Evolutionary conservation across 2,329 filamentous ascomycete genomes (phyloP).

Genomic region (Mycosphaerella sp.): DNA sequence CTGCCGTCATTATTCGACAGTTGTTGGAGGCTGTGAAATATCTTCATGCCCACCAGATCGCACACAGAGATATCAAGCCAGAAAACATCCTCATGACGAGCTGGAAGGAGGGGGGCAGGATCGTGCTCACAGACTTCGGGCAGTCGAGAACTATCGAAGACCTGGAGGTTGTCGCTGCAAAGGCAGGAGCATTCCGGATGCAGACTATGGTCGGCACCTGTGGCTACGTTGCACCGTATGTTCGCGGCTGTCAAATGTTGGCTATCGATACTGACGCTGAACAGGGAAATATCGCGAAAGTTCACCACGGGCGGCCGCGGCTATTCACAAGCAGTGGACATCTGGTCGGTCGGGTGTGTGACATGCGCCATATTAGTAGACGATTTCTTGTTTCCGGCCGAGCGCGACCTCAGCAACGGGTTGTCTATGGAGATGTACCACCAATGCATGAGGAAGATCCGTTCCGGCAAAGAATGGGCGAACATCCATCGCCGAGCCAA

Average conservation of each 20-base stretch:
- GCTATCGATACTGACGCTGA: conserved; percentile 4
- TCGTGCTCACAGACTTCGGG: conserved; percentile 58
- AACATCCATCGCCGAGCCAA: conserved; percentile 38
- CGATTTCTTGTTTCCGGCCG: conserved; percentile 41
- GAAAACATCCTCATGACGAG: conserved; percentile 58
- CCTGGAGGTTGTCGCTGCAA: conserved; percentile 22
- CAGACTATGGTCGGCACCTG: conserved; percentile 49
- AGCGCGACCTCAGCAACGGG: conserved; percentile 17
- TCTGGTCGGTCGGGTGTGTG: conserved; percentile 57
- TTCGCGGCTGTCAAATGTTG: conserved; percentile 18
- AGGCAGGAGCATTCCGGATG: conserved; percentile 41
- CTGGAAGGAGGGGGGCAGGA: conserved; percentile 43
- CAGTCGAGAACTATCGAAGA: conserved; percentile 42
- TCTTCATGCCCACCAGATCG: conserved; percentile 49
- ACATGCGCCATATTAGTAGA: conserved; percentile 48
- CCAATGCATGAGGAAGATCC: conserved; percentile 16
- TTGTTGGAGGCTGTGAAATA: conserved; percentile 53
- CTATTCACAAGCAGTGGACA: conserved; percentile 54
- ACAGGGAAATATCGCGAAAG: conserved; percentile 34
- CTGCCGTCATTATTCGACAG: conserved; percentile 51
- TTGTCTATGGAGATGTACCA: conserved; percentile 42
- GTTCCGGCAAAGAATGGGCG: conserved; percentile 34
- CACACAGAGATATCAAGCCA: conserved; percentile 58
- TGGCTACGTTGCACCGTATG: conserved; percentile 55
- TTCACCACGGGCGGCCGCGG: conserved; percentile 30